Base-by-base conservation (phyloP, 2,329 filamentous ascomycete genomes). In the Daldinia eschscholtzii region DNA sequence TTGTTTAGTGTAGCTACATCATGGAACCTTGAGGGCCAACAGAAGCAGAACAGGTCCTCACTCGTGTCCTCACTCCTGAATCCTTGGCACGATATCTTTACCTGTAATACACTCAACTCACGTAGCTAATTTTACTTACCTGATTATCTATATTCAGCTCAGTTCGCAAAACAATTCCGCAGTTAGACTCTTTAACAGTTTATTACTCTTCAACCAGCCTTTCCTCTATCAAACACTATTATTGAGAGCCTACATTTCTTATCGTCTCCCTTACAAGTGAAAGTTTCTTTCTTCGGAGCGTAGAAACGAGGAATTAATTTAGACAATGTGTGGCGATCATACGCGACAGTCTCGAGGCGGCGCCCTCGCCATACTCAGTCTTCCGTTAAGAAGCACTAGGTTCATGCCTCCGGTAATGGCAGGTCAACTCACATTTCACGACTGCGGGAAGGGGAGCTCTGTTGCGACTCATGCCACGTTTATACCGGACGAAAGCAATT, bases 321-420 rank as follows among this genome's bases (percentile, higher is more conserved):
- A 5, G 52, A 63, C 26, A 33, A 86, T 86, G 84, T 86, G 84
- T 68, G 83, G 84, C 48, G 79, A 84, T 57, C 79, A 72, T 62
- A 79, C 80, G 10, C 78, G 81, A 64, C 75, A 79, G 53, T 81
- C 83, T 9, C 79, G 80, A 42, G 83, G 83, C 64, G 84, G 84
- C 37, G 84, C 84, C 15, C 79, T 86, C 57, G 84, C 79, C 6
- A 82, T 83, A 6, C 80, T 86, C 52, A 80, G 74, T 18, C 77
- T 79, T 42, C 76, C 76, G 9, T 70, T 65, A 15, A 57, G 67
- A 33, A 65, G 18, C 33, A 61, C 61, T n/a, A 18, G 65, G 15
- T 57, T 60, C 6, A 52, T 61, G 26, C 37, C 65, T 6, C 59
- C 68, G 15, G 50, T 57, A 1, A 72, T 72, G 65, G 52, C 70